Base-by-base conservation (phyloP, 2,329 filamentous ascomycete genomes). In the Cytospora leucostoma region DNA sequence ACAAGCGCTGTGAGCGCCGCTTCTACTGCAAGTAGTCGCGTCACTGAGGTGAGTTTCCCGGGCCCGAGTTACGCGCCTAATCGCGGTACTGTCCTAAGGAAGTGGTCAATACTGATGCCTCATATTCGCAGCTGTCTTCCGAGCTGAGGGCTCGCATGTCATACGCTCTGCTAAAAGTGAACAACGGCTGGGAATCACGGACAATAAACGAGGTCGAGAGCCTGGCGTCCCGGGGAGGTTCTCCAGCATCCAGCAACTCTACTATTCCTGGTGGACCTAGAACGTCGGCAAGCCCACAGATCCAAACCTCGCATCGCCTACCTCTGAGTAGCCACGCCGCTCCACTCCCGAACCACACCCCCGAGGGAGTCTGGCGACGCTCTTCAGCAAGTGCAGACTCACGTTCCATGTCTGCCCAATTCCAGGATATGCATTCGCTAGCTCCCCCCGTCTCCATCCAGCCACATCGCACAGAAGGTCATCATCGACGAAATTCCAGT, bases 141-240 rank as follows among this genome's bases (percentile, higher is more conserved):
- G 90, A 94, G 72, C 83, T 98, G 59, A 90, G 89, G 72, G 88
- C 92, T 57, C 90, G 92, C 70, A 83, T 98, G 34, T 92, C 92
- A 7, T 97, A 97, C 75, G 94, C 94, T 67, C 95, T 96, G 84
- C 84, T 96, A 73, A 97, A 97, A 76, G 90, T 97, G 49, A 92
- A 92, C 73, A 88, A 96, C 72, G 92, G 92, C 64, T 95, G 93
- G 89, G 90, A 96, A 76, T 84, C 88, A 56, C 87, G 89, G 67
- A 87, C 87, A 19, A 86, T 95, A 63, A 88, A 90, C 61, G 90
- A 94, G 75, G 85, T 94, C 35, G 92, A 94, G 76, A 86, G 85
- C 54, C 77, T 92, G 49, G 86, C 90, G 11, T 91, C 90, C 1
- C 87, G 89, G 60, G 83, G 83, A 63, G 84, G 81, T 21, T 91